Evolutionary conservation across 306 rosid species (phyloP).

Genomic region (Vicia villosa): DNA sequence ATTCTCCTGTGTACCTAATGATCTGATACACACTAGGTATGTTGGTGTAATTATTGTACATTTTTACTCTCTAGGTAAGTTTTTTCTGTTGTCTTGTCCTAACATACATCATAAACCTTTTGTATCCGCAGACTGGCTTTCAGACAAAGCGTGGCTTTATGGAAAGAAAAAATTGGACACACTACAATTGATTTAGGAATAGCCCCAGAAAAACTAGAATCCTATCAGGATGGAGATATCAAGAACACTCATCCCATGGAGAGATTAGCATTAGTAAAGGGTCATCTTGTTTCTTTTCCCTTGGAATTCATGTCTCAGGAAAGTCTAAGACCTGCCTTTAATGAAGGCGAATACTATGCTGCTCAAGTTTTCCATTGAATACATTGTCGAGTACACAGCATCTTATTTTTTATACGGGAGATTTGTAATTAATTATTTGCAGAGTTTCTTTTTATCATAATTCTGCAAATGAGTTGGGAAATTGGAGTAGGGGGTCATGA

Average conservation of each 20-base stretch:
- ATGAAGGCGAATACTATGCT: slow-evolving; percentile 91
- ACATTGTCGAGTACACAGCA: slow-evolving; percentile 19
- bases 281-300: slow-evolving; percentile 93
- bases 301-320: slow-evolving; percentile 88
- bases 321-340: slow-evolving; percentile 93
- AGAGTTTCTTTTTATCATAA: slow-evolving; percentile 31
- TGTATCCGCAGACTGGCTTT: slow-evolving; percentile 64
- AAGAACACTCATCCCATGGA: slow-evolving; percentile 59
- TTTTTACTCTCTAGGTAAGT: slow-evolving; percentile 11
- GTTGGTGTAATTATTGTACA: slow-evolving; percentile 1
- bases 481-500: background rate
- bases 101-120: slow-evolving; percentile 23
- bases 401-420: slow-evolving; percentile 18
- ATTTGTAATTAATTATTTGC: slow-evolving; percentile 42
- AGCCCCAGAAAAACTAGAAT: slow-evolving; percentile 66
- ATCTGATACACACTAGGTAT: slow-evolving; percentile 86
- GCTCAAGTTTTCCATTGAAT: slow-evolving; percentile 86
- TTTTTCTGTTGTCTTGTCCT: slow-evolving; percentile 31
- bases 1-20: slow-evolving; percentile 86
- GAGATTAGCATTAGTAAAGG: slow-evolving; percentile 70
- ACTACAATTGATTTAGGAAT: slow-evolving; percentile 92
- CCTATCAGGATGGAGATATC: slow-evolving; percentile 59
- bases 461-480: slow-evolving; percentile 35
- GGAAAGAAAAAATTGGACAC: slow-evolving; percentile 81
- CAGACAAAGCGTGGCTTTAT: slow-evolving; percentile 64